A percentile compares a stretch with the other conserved stretches of the same genome.
These are phyloP conservation scores for Tolypocladium capitatum DNA, from an alignment of 2,329 filamentous ascomycete genomes.

Conservation along the genomic window DNA sequence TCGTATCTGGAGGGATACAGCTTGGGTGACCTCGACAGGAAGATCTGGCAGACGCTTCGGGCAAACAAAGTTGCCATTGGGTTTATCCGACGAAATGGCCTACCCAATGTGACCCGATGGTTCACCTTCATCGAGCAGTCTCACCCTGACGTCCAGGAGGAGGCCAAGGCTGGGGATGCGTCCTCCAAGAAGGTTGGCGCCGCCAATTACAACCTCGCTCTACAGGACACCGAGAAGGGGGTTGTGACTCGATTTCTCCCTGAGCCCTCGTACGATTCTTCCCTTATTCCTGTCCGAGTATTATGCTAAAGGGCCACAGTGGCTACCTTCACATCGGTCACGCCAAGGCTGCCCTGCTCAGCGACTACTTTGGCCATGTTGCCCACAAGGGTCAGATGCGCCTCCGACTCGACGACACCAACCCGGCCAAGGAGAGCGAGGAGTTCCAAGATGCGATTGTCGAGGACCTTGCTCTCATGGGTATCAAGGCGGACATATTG, in stretches of 20 bases:
- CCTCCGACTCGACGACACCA: slow-evolving; percentile 92
- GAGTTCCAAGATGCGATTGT: slow-evolving; percentile 92
- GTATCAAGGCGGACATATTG: slow-evolving; percentile 74
- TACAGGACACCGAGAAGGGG: slow-evolving; percentile 73
- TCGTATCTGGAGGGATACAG: slow-evolving; percentile 76
- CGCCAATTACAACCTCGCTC: slow-evolving; percentile 72
- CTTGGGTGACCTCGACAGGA: slow-evolving; percentile 63
- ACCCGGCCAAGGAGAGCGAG: slow-evolving; percentile 92
- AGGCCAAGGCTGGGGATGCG: slow-evolving; percentile 56
- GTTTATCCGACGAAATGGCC: slow-evolving; percentile 64
- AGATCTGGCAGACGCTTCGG: slow-evolving; percentile 71
- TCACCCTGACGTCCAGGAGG: slow-evolving; percentile 61
- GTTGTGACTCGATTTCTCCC: slow-evolving; percentile 89
- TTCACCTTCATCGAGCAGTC: slow-evolving; percentile 73
- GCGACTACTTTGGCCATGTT: slow-evolving; percentile 93
- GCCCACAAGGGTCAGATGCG: slow-evolving; percentile 85
- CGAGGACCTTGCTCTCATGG: slow-evolving; percentile 82
- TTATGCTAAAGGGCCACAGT: slow-evolving; percentile 15
- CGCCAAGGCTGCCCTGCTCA: slow-evolving; percentile 83
- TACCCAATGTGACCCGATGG: slow-evolving; percentile 73
- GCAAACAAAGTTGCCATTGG: slow-evolving; percentile 74
- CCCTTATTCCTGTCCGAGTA: background rate
- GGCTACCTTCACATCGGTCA: slow-evolving; percentile 94
- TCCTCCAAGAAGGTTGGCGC: slow-evolving; percentile 63
- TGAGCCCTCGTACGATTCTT: slow-evolving; percentile 62